These are phyloP conservation scores for Gaultheria prostrata DNA, from an alignment of 148 eudicot species.

Conservation along the genomic window DNA sequence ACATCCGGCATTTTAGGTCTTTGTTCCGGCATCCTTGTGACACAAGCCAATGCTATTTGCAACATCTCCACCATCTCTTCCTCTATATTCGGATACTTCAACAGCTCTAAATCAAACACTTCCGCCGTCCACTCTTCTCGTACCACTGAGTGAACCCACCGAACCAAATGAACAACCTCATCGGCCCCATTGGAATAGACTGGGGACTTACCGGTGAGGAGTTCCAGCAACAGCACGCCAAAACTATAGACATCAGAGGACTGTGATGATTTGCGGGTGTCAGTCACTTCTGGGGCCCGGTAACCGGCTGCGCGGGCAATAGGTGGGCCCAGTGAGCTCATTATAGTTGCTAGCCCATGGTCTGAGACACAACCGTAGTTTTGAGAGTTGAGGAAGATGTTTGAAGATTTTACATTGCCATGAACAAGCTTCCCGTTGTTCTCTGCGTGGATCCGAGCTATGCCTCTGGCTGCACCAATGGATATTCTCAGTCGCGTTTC, in stretches of 20 bases:
- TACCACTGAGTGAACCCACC: constrained; percentile 85
- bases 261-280: constrained; percentile 71
- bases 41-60: constrained; percentile 75
- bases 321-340: constrained; percentile 69
- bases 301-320: constrained; percentile 80
- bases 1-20: constrained; percentile 72
- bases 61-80: constrained; percentile 88
- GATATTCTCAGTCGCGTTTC: constrained; percentile 69
- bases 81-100: constrained; percentile 69
- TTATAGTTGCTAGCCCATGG: constrained; percentile 62
- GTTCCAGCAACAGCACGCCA: constrained; percentile 79
- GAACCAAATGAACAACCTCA: constrained; percentile 61
- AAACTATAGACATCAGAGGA: constrained; percentile 84
- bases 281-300: constrained; percentile 82
- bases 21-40: constrained; percentile 60
- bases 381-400: constrained; percentile 64
- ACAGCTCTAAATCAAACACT: constrained; percentile 75
- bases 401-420: constrained; percentile 81
- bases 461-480: constrained; percentile 76
- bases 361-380: constrained; percentile 69
- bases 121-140: constrained; percentile 83
- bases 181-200: constrained; percentile 58
- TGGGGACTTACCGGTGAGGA: constrained; percentile 76
- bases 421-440: constrained; percentile 71
- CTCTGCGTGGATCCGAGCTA: constrained; percentile 58